Conservation (phyloP, 176 grass and related monocot species). For the Phoenix roebelenii region DNA sequence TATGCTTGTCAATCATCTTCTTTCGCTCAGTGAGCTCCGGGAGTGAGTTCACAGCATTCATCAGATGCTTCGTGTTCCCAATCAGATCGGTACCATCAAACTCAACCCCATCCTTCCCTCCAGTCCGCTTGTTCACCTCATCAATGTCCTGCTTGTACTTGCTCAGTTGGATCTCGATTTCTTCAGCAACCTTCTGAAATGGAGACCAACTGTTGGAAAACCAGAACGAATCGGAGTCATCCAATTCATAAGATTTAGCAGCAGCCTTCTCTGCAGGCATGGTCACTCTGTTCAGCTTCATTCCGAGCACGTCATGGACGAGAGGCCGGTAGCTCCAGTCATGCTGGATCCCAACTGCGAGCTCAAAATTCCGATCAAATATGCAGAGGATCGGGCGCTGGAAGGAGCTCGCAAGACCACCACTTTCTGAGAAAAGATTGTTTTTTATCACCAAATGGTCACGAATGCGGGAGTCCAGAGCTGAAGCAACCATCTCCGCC, state of each 20-base stretch:
- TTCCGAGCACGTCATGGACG: constrained; percentile 65
- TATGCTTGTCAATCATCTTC: constrained; percentile 95
- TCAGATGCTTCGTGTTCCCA: constrained; percentile 85
- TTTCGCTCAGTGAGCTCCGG: constrained; percentile 81
- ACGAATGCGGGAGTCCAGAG: constrained; percentile 53
- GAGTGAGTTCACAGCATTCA: constrained; percentile 88
- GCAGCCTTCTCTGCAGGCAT: constrained; percentile 39
- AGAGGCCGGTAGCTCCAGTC: constrained; percentile 91
- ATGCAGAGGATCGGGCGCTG: constrained; percentile 79
- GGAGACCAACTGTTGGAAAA: constrained; percentile 70
- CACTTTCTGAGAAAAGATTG: constrained; percentile 72
- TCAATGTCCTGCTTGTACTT: constrained; percentile 96
- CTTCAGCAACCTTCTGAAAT: constrained; percentile 75
- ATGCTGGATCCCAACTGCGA: constrained; percentile 68
- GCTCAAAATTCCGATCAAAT: constrained; percentile 79
- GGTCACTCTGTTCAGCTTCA: constrained; percentile 60
- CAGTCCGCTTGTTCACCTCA: constrained; percentile 76
- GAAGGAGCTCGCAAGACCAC: constrained; percentile 34
- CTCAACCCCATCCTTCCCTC: constrained; percentile 58
- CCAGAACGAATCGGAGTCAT: constrained; percentile 88
- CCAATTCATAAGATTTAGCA: constrained; percentile 65
- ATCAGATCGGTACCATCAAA: constrained; percentile 90
- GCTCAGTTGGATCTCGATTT: constrained; percentile 63
- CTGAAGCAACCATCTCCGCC: constrained; percentile 63
- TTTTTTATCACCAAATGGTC: constrained; percentile 75